Base-by-base conservation (phyloP, 2,329 filamentous ascomycete genomes). In the Hypoxylon sp. region DNA sequence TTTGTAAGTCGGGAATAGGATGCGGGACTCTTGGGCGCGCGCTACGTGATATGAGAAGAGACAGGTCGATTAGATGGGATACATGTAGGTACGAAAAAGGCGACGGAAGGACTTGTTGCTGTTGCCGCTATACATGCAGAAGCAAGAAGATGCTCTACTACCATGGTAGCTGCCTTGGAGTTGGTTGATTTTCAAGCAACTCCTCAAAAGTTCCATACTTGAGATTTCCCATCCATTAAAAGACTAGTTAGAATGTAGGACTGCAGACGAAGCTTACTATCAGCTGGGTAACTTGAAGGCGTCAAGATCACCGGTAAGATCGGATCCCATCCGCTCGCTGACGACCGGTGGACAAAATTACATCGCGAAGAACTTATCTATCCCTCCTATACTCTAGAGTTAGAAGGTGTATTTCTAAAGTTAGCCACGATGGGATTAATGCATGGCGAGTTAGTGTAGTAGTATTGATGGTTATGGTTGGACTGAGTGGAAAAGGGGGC, bases 221-320 rank as follows among this genome's bases (percentile, higher is more conserved):
- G 24, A 60, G 46, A 64, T 50, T 39, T 31, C 31, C 31, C 37
- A 24, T 63, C 48, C 52, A 39, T 55, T 22, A 52, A 51, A 52
- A 47, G 33, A 35, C 48, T 52, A 22, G 5, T 17, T 24, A 11
- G 26, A 51, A 63, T 68, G 65, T 47, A 63, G 17, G 33, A 48
- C 22, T 56, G 17, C 22, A 53, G 10, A 31, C 57, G 53, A 66
- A 61, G 67, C 67, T 70, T 70, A 70, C 67, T 70, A 67, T 57
- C 64, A 58, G 35, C 17, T 35, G 26, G 19, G 58, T 47, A n/a
- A 53, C 24, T 24, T 17, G 33, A 60, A 22, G 37, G 11, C 42
- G 13, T 46, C 24, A 42, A 56, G 37, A 46, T 19, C 3, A 37
- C 17, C 53, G 48, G 48, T 17, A 39, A 5, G 17, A 8, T 42